Evolutionary conservation across 1,284 basidiomycete species (phyloP), one percentile per base, ranked within the genome.

Genomic region (Sanghuangporus baumii): DNA sequence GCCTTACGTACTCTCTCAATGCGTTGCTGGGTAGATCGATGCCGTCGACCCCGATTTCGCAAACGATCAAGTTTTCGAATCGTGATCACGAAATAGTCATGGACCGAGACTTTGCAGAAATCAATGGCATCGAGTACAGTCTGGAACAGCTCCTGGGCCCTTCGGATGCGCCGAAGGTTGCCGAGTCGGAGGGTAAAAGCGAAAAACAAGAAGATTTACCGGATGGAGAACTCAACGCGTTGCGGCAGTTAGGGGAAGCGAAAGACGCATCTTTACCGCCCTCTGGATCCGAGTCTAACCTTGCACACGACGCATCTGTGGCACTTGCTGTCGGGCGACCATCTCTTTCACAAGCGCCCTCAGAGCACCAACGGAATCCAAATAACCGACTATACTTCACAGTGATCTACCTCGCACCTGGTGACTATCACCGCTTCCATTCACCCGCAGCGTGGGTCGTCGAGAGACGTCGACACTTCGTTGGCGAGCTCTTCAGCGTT

Each of bases 391-490:
- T 98, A 43, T 96, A 87, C 78, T 99, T 98, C 75, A 80, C 90
- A 52, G 96, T 99, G 70, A 89, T 99, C 68, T 99, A 99, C 77
- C 89, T 99, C 60, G 96, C 96, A 1, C 96, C 96, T 0, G 97
- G 97, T 1, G 97, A 99, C 75, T 99, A 99, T 74, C 96, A 99
- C 72, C 87, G 95, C 43, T 99, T 98, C 84, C 96, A 99, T 77
- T 92, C 88, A 66, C 96, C 97, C 0, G 88, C 93, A 2, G 89
- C 91, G 4, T 98, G 96, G 97, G 94, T 99, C 6, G 97, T 98
- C 23, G 96, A 99, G 79, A 90, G 93, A 69, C 80, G 96, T 61
- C 79, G 96, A 36, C 96, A 99, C 74, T 99, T 99, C 73, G 87
- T 94, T 46, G 96, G 92, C 59, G 96, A 99, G 72, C 80, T 99